Evolutionary conservation across 495 filamentous ascomycete species (phyloP).

Genomic region (Jackrogersella minutella): DNA sequence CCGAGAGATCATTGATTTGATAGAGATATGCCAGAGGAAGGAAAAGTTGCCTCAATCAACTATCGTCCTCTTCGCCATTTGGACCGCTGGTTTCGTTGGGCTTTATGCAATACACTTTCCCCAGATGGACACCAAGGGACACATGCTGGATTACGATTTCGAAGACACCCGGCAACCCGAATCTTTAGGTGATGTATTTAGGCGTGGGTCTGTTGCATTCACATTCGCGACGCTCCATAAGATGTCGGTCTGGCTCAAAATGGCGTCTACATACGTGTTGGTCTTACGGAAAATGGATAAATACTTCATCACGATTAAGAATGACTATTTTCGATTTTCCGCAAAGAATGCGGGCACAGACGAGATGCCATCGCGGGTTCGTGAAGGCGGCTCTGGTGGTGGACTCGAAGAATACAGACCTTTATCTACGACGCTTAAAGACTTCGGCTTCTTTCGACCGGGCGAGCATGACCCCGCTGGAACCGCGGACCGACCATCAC

Average conservation of each 20-base stretch:
- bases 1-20: conserved; percentile 76
- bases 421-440: conserved; percentile 46
- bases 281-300: conserved; percentile 72
- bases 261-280: conserved; percentile 74
- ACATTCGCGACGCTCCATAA: conserved; percentile 56
- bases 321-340: conserved; percentile 58
- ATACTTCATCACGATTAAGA: conserved; percentile 71
- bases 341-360: conserved; percentile 31
- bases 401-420: conserved; percentile 77
- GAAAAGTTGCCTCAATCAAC: conserved; percentile 83
- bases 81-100: conserved; percentile 76
- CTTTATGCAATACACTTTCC: conserved; percentile 79
- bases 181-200: conserved; percentile 45
- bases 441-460: conserved; percentile 51
- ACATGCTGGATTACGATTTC: conserved; percentile 58
- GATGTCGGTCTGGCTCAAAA: conserved; percentile 71
- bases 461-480: conserved; percentile 44
- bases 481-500: conserved; percentile 40
- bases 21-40: conserved; percentile 69
- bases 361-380: conserved; percentile 50
- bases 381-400: conserved; percentile 63
- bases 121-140: conserved; percentile 75
- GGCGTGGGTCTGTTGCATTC: conserved; percentile 49
- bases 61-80: conserved; percentile 80
- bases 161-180: conserved; percentile 38